Evolutionary conservation across 177 flowering plant species (phyloP).

Genomic region (Vitis hybrid): DNA sequence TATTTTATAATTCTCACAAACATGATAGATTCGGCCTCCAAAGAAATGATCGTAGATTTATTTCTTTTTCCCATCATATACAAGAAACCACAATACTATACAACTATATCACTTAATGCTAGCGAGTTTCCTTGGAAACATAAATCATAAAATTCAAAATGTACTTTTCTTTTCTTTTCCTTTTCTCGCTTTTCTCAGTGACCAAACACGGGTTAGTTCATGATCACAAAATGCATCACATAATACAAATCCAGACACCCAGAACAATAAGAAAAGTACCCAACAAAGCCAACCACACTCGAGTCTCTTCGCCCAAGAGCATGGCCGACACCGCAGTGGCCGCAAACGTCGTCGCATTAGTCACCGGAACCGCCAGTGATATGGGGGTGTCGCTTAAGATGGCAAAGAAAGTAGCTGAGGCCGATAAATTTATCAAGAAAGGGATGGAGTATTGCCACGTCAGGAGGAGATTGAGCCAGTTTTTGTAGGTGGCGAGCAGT

Average conservation of each 20-base stretch:
- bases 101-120: too few relatives aligned
- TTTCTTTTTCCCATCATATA: too few relatives aligned
- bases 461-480: slow-evolving; percentile 58
- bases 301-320: slow-evolving; percentile 72
- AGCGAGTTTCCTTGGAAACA: too few relatives aligned
- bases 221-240: slow-evolving; percentile 17
- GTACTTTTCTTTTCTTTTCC: not conserved
- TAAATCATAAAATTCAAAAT: too few relatives aligned
- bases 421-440: slow-evolving; percentile 69
- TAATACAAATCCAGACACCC: slow-evolving; percentile 79
- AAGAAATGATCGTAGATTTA: too few relatives aligned
- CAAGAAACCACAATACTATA: too few relatives aligned
- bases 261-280: slow-evolving; percentile 71
- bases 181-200: not conserved
- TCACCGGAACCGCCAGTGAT: slow-evolving; percentile 91
- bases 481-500: slow-evolving; percentile 23
- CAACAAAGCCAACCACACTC: slow-evolving; percentile 47
- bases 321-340: slow-evolving; percentile 77
- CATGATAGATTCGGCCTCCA: too few relatives aligned
- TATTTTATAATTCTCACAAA: too few relatives aligned
- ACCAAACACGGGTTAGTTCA: not conserved
- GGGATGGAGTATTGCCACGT: slow-evolving; percentile 89
- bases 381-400: slow-evolving; percentile 67
- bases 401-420: slow-evolving; percentile 88
- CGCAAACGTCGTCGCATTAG: slow-evolving; percentile 94